Evolutionary conservation across 1,284 basidiomycete genomes (phyloP), one percentile per base, ranked within the genome.

Genomic region (Cryptococcus sp.): DNA sequence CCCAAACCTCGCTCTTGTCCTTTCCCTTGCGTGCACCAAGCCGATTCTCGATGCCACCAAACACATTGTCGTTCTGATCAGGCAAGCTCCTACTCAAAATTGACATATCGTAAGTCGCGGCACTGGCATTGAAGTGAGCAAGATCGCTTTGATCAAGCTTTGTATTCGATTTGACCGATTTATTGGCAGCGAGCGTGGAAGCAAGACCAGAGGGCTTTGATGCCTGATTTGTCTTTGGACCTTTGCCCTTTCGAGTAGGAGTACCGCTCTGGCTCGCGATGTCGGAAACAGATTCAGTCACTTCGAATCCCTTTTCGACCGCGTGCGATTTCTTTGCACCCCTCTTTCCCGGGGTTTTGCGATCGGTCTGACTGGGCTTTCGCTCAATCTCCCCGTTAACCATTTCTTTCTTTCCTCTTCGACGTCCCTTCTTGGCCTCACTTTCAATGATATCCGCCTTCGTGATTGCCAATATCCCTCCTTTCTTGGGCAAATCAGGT

Each of bases 1-100:
- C 71, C 71, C 69, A 73, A 1, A 63, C 63, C 19, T 22, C 48
- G 13, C 50, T 55, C 37, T 45, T 48, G n/a, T 43, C 2, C 22
- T 45, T 21, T 50, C 52, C 36, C 50, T 56, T 34, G 36, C 52
- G 42, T 53, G 57, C 37, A 44, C 48, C 46, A 46, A 47, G 36
- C 42, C 44, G n/a, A 43, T 50, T 3, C 51, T 31, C 37, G 41
- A 19, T 16, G 22, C 13, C 13, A 41, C 24, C 32, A 7, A 21
- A 16, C 25, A n/a, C 16, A 45, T n/a, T 31, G 34, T 16, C 36
- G 19, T 45, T 19, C 18, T 16, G 34, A 13, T 36, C 11, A 31
- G 61, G 61, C 18, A 65, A 45, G 39, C 57, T 61, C 45, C 56
- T 46, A 39, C 59, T 63, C n/a, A 65, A 45, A n/a, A 53, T 50